phyloP scores from a whole-genome alignment of 2,329 filamentous ascomycete genomes.

The Curvularia eragrostidis region DNA sequence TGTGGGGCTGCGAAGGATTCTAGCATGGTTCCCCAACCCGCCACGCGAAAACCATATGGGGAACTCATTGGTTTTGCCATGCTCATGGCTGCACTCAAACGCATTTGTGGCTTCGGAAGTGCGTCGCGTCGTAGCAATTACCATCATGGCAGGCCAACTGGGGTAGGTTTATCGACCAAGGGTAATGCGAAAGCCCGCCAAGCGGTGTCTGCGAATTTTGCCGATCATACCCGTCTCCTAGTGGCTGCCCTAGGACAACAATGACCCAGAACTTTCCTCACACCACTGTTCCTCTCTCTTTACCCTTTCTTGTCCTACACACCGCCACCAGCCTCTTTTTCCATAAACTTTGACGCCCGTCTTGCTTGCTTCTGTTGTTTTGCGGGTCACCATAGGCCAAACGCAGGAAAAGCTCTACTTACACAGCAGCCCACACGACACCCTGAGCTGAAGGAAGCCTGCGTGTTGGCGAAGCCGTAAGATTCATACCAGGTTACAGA shows the following conservation, averaged over 20 bases:
- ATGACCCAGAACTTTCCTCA: constrained; percentile 16
- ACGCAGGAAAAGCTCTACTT: constrained; percentile 24
- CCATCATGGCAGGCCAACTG: neutral
- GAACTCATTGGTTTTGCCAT: constrained; percentile 4
- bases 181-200: constrained; percentile 7
- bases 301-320: neutral
- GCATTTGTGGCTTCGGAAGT: neutral
- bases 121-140: neutral
- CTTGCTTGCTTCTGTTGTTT: constrained; percentile 9
- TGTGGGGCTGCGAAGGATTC: constrained; percentile 14
- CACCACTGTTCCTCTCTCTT: constrained; percentile 8
- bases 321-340: neutral
- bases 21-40: constrained; percentile 21
- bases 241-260: constrained; percentile 10
- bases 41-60: constrained; percentile 9
- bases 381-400: constrained; percentile 13
- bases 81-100: neutral
- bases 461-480: constrained; percentile 55
- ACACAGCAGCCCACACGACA: constrained; percentile 15
- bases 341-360: neutral
- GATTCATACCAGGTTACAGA: constrained; percentile 57
- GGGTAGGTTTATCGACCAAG: neutral
- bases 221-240: constrained; percentile 22
- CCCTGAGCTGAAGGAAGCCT: constrained; percentile 20
- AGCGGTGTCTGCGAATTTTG: constrained; percentile 12